Evolutionary conservation across 345 rosid species (phyloP).

Genomic region (Barbarea vulgaris): DNA sequence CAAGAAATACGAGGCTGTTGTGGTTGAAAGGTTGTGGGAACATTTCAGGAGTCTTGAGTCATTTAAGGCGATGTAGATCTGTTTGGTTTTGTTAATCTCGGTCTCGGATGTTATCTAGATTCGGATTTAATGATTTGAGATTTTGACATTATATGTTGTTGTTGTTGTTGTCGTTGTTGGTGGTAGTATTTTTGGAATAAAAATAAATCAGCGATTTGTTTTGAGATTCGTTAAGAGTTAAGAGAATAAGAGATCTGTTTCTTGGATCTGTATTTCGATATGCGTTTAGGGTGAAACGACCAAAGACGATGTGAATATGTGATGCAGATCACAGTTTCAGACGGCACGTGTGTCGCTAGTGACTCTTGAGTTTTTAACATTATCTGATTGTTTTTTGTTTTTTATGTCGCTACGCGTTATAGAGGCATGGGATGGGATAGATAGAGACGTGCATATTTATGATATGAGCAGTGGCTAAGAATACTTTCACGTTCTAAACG

Average conservation of each 20-base stretch:
- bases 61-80: conserved; percentile 29
- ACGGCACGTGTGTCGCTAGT: neutral
- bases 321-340: neutral
- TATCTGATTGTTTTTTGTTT: neutral
- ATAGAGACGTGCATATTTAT: neutral
- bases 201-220: neutral
- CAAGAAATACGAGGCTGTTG: conserved; percentile 51
- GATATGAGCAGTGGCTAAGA: neutral
- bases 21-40: conserved; percentile 52
- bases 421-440: neutral
- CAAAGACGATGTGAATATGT: neutral
- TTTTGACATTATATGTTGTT: conserved; percentile 6
- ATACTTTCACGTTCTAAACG: neutral
- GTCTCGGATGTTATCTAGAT: neutral
- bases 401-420: neutral
- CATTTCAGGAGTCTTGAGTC: conserved; percentile 32
- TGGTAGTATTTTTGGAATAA: neutral
- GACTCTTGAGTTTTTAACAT: neutral
- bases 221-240: neutral
- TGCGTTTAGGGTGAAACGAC: neutral
- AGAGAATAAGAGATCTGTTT: neutral
- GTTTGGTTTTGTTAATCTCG: neutral
- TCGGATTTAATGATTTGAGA: neutral
- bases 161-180: neutral
- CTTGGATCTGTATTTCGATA: neutral